Base-by-base conservation (phyloP, 2,329 filamentous ascomycete genomes). In the Rugonectria rugulosa region DNA sequence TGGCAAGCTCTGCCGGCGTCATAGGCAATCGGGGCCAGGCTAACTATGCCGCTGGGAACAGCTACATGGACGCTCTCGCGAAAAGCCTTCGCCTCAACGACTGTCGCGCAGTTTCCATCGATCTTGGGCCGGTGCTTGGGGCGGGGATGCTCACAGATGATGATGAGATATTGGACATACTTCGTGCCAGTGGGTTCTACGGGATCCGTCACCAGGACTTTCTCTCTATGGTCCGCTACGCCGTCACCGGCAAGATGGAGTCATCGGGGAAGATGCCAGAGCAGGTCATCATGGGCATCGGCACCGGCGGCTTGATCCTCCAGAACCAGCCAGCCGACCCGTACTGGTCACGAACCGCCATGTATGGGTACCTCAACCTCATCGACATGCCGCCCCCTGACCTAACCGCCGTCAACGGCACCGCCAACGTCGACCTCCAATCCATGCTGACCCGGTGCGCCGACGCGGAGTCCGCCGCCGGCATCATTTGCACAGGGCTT, bases 11-110 rank as follows among this genome's bases (percentile, higher is more conserved):
- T 1, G 76, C 81, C 0, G 81, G 81, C 27, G 72, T 86, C 8
- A 81, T 85, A 43, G 84, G 84, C 26, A 85, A 80, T 59, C 78
- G 80, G 5, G 81, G 82, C 0, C 84, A 87, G 56, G 78, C 81
- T 12, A 85, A 84, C 67, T 87, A 87, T 57, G 79, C 81, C 3
- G 81, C 82, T 1, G 83, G 80, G 5, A 83, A 84, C 62, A 72
- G 71, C 42, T 82, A 80, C 60, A 73, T 81, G 44, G 81, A 84
- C 46, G 75, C 79, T 0, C 72, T 84, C 17, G 79, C 80, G 0
- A 68, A 66, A 6, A 68, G 72, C 47, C 66, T 69, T 36, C 67
- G 68, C 9, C 65, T 67, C 0, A 49, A 60, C 5, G 74, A 70
- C 6, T 68, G 69, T 23, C 72, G 70, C 48, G 77, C 77, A 5